Base-by-base conservation (phyloP, 148 eudicot species). In the Amaranthus palmeri region DNA sequence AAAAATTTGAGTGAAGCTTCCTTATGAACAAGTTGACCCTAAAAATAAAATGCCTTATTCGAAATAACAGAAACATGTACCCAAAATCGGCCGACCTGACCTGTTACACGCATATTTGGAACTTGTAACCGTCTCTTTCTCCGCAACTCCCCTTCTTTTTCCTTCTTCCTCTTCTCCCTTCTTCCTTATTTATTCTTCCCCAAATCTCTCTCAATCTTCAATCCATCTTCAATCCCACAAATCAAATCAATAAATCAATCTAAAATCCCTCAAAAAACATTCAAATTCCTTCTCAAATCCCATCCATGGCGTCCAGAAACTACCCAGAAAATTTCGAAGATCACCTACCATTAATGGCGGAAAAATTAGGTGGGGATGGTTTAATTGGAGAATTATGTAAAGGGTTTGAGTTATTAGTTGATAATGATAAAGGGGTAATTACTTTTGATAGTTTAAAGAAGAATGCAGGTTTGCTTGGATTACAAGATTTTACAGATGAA, bases 281-380 rank as follows among this genome's bases (percentile, higher is more conserved):
- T 12, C 12, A 68, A 54, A 36, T 55, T 12, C 41, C 47, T 5
- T 52, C 13, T 5, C 3, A 14, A 18, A 3, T 70, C 10, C 36
- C 36, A 25, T 25, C 36, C 68, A 80, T 81, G 82, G 75, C 77
- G 4, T 61, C 86, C 0, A 77, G 44, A 2, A 68, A 58, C 17
- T 2, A 74, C 40, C 44, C 10, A 48, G 3, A 56, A 47, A 8
- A 66, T 6, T 90, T 91, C 81, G 63, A 89, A 56, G 97, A 92
- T 61, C 73, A 69, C 54, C 72, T 90, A 54, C 97, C 96, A 1
- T 10, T 85, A 11, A 85, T 92, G 89, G 89, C 87, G 15, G 89
- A 89, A 6, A 92, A 88, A 75, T 67, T 92, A 5, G 97, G 97
- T 2, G 97, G 91, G 52, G 91, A 92, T n/a, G 96, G 81, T 3